Evolutionary conservation across 1,284 basidiomycete species (phyloP).

Genomic region (Pterulicium gracile): DNA sequence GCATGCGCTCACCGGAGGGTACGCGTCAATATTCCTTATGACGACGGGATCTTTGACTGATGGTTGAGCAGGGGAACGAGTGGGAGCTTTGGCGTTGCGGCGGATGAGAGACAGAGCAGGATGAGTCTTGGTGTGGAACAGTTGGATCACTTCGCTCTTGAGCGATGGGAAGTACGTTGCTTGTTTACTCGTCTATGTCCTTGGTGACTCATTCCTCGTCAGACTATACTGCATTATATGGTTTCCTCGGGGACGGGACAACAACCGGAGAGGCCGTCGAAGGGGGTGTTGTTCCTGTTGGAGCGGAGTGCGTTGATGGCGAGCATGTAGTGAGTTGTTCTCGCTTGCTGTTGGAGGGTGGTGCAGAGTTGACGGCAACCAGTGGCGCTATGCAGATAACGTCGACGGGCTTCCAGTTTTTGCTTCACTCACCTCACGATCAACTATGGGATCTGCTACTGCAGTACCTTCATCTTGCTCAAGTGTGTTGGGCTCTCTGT

Average conservation of each 20-base stretch:
- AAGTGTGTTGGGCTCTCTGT: constrained; percentile 34
- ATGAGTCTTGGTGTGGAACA: constrained; percentile 45
- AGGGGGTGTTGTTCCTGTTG: constrained; percentile 77
- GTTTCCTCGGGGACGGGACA: constrained; percentile 82
- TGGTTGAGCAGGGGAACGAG: constrained; percentile 66
- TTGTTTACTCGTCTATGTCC: constrained; percentile 2
- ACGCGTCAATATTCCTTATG: constrained; percentile 19
- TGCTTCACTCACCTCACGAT: constrained; percentile 91
- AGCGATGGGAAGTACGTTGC: constrained; percentile 82
- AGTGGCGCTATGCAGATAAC: constrained; percentile 74
- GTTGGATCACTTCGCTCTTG: constrained; percentile 79
- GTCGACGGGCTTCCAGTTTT: constrained; percentile 93
- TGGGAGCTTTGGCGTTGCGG: constrained; percentile 85
- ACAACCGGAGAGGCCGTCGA: constrained; percentile 58
- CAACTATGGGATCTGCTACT: constrained; percentile 96
- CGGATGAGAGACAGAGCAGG: constrained; percentile 50
- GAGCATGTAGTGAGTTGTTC: constrained; percentile 35
- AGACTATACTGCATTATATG: constrained; percentile 98
- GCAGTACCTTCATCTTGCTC: constrained; percentile 78
- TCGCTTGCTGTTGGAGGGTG: constrained; percentile 1
- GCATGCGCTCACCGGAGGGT: constrained; percentile 91
- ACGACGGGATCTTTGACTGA: constrained; percentile 7
- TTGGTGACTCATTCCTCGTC: constrained; percentile 5
- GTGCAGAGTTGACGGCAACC: constrained; percentile 13
- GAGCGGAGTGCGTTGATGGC: constrained; percentile 85